These are phyloP conservation scores for Fraxinus sp. DNA, from an alignment of 305 asterid species.

Conservation along the genomic window DNA sequence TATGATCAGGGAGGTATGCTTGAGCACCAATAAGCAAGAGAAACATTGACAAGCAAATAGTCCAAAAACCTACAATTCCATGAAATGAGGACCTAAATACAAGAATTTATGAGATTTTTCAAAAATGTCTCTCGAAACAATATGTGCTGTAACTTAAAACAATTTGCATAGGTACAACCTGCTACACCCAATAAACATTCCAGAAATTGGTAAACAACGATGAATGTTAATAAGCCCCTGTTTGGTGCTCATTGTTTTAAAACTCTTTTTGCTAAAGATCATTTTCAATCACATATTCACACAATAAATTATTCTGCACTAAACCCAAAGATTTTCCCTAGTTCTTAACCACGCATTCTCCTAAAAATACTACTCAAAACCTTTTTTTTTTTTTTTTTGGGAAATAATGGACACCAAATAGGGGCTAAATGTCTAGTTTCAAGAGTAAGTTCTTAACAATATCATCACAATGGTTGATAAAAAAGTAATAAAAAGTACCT, in stretches of 20 bases:
- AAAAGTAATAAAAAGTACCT: slow-evolving; percentile 36
- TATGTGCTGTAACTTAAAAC: background rate
- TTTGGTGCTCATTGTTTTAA: no score
- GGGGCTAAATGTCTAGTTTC: background rate
- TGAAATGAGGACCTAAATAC: background rate
- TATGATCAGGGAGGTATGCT: background rate
- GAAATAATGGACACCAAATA: no score
- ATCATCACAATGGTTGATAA: background rate
- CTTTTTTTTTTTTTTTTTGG: no score
- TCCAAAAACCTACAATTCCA: background rate
- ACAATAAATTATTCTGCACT: no score
- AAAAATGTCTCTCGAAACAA: background rate
- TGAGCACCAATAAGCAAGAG: background rate
- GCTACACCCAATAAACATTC: background rate
- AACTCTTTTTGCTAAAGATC: no score
- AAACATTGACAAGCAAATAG: background rate
- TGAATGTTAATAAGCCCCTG: background rate
- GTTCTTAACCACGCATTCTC: no score
- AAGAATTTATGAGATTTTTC: background rate
- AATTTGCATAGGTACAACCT: background rate
- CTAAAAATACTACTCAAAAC: no score
- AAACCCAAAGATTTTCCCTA: no score
- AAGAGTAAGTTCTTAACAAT: background rate
- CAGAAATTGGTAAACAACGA: background rate
- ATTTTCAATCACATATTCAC: no score